A percentile compares a stretch with the other conserved stretches of the same genome.
These are phyloP conservation scores for Pyrenophora seminiperda DNA, from an alignment of 2,329 filamentous ascomycete species.

Conservation along the genomic window DNA sequence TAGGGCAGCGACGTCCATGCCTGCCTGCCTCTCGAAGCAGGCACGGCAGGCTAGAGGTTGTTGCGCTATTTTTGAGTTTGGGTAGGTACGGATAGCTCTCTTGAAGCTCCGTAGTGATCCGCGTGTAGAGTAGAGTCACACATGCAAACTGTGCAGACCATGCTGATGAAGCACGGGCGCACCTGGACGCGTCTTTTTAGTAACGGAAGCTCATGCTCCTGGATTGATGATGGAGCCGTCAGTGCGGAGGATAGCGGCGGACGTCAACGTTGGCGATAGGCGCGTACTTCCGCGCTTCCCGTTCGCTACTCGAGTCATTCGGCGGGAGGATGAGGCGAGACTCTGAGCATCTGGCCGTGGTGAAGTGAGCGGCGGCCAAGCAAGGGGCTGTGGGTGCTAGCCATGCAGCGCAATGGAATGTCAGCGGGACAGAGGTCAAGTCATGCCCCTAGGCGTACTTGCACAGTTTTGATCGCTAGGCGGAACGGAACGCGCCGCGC, in stretches of 20 bases:
- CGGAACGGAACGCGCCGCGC: constrained; percentile 37
- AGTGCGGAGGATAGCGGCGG: constrained; percentile 10
- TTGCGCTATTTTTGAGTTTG: too few species aligned
- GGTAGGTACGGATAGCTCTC: too few species aligned
- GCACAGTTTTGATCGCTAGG: constrained; percentile 30
- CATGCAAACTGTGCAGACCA: too few species aligned
- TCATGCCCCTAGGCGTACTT: constrained; percentile 17
- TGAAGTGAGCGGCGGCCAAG: constrained; percentile 12
- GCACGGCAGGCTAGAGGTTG: too few species aligned
- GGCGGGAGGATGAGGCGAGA: constrained; percentile 25
- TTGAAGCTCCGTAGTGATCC: too few species aligned
- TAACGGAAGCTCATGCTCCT: constrained; percentile 6
- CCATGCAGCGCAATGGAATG: constrained; percentile 6
- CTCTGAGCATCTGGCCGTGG: constrained; percentile 17
- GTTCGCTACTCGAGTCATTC: constrained; percentile 22
- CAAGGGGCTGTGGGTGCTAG: constrained; percentile 5
- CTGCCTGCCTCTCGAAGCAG: too few species aligned
- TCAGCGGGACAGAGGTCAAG: constrained; percentile 6
- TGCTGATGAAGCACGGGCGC: not conserved
- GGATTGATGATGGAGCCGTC: constrained; percentile 6
- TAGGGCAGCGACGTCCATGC: too few species aligned
- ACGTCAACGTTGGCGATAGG: constrained; percentile 18
- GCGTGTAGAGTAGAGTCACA: too few species aligned
- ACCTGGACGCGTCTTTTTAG: constrained; percentile 1
- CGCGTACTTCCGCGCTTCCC: constrained; percentile 30